These are phyloP conservation scores for Lachnellula subtilissima DNA, from an alignment of 2,329 filamentous ascomycete genomes.

Conservation along the genomic window DNA sequence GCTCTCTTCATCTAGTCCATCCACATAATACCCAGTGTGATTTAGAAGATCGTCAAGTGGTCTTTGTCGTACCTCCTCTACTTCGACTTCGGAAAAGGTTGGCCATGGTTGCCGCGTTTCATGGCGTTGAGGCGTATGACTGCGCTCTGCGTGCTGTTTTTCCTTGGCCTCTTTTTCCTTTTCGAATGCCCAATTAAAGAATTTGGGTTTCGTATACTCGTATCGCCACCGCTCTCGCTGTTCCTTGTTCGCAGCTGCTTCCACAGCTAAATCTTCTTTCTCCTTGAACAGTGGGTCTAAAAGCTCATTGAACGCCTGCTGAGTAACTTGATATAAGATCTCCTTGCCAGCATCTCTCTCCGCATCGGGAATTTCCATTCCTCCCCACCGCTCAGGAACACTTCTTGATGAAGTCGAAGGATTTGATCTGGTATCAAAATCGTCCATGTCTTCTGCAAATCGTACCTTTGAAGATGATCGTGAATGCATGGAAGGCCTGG, in stretches of 20 bases:
- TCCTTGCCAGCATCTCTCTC: constrained; percentile 71
- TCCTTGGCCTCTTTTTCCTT: constrained; percentile 12
- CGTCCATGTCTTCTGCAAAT: constrained; percentile 67
- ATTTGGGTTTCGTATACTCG: constrained; percentile 42
- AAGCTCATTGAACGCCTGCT: constrained; percentile 89
- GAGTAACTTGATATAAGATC: constrained; percentile 84
- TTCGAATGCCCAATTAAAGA: constrained; percentile 30
- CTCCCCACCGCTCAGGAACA: constrained; percentile 70
- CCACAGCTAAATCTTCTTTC: constrained; percentile 71
- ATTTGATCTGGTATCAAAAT: constrained; percentile 67
- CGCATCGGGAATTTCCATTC: constrained; percentile 72
- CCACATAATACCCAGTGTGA: constrained; percentile 25
- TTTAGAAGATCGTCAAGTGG: constrained; percentile 26
- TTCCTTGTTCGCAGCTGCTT: constrained; percentile 57
- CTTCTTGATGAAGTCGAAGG: constrained; percentile 68
- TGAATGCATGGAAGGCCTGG: constrained; percentile 47
- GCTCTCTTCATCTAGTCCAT: constrained; percentile 1
- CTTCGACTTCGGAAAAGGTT: constrained; percentile 21
- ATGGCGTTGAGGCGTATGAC: background rate
- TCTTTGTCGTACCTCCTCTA: constrained; percentile 26
- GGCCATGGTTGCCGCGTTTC: constrained; percentile 13
- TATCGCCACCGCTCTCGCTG: constrained; percentile 54
- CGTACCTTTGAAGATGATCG: constrained; percentile 75
- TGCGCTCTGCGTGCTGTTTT: constrained; percentile 2
- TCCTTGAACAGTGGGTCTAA: constrained; percentile 80